phyloP scores from a whole-genome alignment of 129 eudicot species.

The Chrysanthemum seticuspe region DNA sequence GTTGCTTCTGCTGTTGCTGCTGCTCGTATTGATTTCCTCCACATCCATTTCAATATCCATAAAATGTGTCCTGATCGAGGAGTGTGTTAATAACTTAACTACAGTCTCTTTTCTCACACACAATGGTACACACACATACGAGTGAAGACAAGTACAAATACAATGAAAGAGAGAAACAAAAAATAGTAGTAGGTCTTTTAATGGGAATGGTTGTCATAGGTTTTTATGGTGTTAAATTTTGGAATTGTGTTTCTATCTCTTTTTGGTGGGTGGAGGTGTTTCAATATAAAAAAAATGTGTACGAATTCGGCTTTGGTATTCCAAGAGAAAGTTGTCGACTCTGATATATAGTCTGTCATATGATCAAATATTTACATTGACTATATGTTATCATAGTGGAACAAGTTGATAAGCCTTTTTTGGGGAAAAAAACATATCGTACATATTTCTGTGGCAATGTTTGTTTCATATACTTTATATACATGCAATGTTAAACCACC shows the following conservation, averaged over 20 bases:
- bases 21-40: conserved; percentile 26
- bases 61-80: neutral
- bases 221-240: conserved; percentile 21
- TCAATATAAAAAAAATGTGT: conserved; percentile 20
- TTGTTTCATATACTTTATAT: too few species aligned
- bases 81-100: neutral
- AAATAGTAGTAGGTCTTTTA: neutral
- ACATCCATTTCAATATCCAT: conserved; percentile 37
- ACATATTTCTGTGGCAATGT: too few species aligned
- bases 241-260: conserved; percentile 7
- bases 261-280: conserved; percentile 25
- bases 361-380: conserved; percentile 19
- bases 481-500: too few species aligned
- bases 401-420: conserved; percentile 24
- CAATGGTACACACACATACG: neutral
- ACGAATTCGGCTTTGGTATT: conserved; percentile 14
- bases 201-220: conserved; percentile 26
- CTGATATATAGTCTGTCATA: conserved; percentile 13
- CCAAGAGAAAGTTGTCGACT: conserved; percentile 29
- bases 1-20: neutral
- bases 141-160: conserved; percentile 14
- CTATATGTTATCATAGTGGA: neutral
- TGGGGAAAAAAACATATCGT: conserved; percentile 1
- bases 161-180: conserved; percentile 12
- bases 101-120: neutral